Evolutionary conservation across 371 early-diverging fungal species (phyloP), one percentile per base, ranked within the genome.

Genomic region (Syncephalastrum racemosum): DNA sequence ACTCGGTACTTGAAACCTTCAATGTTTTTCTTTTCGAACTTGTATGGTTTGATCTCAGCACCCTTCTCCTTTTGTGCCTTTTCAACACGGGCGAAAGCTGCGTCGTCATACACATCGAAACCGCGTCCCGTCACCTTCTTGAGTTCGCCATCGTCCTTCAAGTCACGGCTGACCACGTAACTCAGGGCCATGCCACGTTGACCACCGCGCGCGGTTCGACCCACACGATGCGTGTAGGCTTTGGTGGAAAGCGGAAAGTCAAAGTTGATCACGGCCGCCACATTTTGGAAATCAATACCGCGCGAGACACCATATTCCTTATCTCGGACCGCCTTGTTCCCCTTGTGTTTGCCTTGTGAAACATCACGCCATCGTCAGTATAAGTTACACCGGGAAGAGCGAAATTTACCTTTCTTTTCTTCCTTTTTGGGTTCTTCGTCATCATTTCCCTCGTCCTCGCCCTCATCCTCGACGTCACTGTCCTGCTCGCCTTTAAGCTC

Each of bases 221-320:
- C 99, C 15, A 98, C 88, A 27, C 99, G 91, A 77, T 99, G 99
- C 57, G 88, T 89, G 68, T 98, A 99, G 15, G 95, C 79, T 56
- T 91, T 85, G n/a, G 91, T 84, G 0, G 95, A 87, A 2, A 59
- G 70, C 20, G 99, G 99, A 62, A 99, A 89, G 69, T 99, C 99
- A 83, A 98, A 97, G 76, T 99, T 99, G 78, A 99, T 88, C 27
- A 99, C 99, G 0, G 94, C 88, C 1, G 89, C 86, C 0, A 97
- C 95, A 56, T 91, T 88, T 57, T 92, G 85, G 68, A 99, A 96
- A 77, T 99, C 99, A 46, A 99, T 88, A 43, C 99, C 99, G 31
- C 99, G 90, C 6, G 97, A 87, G 19, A 98, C 97, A 40, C 98
- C 98, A 66, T 93, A 95, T 67, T 96, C 97, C 51, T 88, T 82